Conservation (phyloP, 2,329 filamentous ascomycete genomes). For the Diaporthe caulivora region DNA sequence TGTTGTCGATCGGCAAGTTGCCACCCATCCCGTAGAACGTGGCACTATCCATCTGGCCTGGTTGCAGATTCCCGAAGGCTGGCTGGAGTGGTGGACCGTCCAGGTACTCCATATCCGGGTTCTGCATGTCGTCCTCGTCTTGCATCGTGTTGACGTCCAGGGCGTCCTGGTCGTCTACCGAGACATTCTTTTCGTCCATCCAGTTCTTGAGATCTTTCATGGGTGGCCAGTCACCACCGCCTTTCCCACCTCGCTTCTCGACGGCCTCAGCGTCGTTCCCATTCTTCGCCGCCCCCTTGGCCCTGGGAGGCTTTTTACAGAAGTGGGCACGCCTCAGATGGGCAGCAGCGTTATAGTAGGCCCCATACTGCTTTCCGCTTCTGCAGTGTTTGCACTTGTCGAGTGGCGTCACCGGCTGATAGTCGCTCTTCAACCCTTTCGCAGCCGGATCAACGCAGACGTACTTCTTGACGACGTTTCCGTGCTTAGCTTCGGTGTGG, state of each 20-base stretch:
- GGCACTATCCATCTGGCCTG: constrained; percentile 42
- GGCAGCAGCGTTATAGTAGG: constrained; percentile 95
- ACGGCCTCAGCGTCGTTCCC: constrained; percentile 35
- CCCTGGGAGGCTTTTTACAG: constrained; percentile 69
- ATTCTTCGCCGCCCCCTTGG: constrained; percentile 47
- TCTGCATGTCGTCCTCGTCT: constrained; percentile 46
- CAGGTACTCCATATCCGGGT: constrained; percentile 42
- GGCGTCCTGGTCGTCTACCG: constrained; percentile 54
- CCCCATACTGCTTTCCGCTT: constrained; percentile 82
- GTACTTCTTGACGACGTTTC: constrained; percentile 65
- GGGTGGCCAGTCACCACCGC: constrained; percentile 65
- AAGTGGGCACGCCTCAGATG: constrained; percentile 92
- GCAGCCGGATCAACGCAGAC: constrained; percentile 67
- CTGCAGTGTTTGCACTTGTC: constrained; percentile 87
- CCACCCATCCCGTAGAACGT: constrained; percentile 40
- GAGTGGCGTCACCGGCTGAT: constrained; percentile 72
- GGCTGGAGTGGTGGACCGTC: constrained; percentile 32
- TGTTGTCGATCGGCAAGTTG: constrained; percentile 32
- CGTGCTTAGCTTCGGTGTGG: constrained; percentile 76
- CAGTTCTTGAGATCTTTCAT: constrained; percentile 71
- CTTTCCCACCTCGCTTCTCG: constrained; percentile 67
- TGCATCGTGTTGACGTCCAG: constrained; percentile 50
- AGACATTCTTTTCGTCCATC: constrained; percentile 67
- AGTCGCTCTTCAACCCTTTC: constrained; percentile 55
- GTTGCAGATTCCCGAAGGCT: constrained; percentile 19